Evolutionary conservation across 306 rosid genomes (phyloP).

Genomic region (Castanospermum australe): DNA sequence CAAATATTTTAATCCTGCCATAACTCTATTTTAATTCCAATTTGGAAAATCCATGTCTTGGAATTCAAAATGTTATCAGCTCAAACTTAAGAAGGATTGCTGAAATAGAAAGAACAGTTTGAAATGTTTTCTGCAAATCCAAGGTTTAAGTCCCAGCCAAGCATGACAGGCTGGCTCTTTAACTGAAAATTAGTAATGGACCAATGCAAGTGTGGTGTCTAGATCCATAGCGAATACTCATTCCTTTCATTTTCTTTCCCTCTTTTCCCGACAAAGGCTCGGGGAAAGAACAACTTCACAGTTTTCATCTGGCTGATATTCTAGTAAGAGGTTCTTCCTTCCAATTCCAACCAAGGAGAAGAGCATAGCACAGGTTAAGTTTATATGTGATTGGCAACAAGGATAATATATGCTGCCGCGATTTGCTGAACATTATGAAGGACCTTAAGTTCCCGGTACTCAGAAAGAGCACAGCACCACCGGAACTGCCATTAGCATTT

Average conservation of each 20-base stretch:
- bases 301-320: neutral
- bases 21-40: neutral
- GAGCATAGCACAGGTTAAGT: neutral
- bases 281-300: neutral
- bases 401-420: neutral
- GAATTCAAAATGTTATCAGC: slow-evolving; percentile 7
- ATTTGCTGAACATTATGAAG: neutral
- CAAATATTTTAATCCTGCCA: slow-evolving; percentile 15
- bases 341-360: neutral
- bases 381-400: neutral
- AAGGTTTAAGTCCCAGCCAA: neutral
- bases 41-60: slow-evolving; percentile 4
- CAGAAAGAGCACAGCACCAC: neutral
- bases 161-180: neutral
- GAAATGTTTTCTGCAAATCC: neutral
- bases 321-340: neutral
- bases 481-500: slow-evolving; percentile 2
- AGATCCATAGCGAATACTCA: neutral
- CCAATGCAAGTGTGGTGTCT: neutral
- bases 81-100: slow-evolving; percentile 16
- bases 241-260: neutral
- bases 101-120: neutral
- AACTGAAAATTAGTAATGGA: neutral
- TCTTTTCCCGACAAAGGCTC: neutral
- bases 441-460: neutral